phyloP scores from a whole-genome alignment of 2,329 filamentous ascomycete genomes.

The Pseudogymnoascus sp. region DNA sequence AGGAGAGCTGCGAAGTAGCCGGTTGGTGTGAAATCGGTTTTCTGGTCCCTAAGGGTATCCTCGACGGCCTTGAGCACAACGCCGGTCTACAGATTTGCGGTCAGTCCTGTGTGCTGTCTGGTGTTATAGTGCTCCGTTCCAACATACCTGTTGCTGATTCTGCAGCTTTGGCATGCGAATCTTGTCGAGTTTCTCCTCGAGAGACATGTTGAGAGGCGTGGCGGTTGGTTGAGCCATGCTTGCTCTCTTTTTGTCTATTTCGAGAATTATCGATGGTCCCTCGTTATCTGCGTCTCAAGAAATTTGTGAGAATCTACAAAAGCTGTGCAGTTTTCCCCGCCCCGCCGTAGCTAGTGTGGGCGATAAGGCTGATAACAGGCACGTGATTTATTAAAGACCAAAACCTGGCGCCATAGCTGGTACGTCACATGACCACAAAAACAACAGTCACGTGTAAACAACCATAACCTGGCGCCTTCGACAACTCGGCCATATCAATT shows the following conservation, averaged over 20 bases:
- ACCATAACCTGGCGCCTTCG: neutral
- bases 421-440: neutral
- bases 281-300: conserved; percentile 13
- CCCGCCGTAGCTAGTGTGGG: conserved; percentile 3
- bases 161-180: conserved; percentile 95
- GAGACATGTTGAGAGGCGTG: conserved; percentile 41
- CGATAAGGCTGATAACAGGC: conserved; percentile 1
- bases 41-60: conserved; percentile 82
- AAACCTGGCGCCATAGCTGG: neutral
- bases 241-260: conserved; percentile 10
- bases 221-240: conserved; percentile 23
- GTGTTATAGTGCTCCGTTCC: neutral
- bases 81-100: conserved; percentile 51
- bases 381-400: neutral
- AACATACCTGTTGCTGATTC: conserved; percentile 79
- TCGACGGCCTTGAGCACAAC: conserved; percentile 88
- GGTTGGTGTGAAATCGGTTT: conserved; percentile 74
- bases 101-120: conserved; percentile 4
- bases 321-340: conserved; percentile 12
- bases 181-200: conserved; percentile 92
- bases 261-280: conserved; percentile 10
- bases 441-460: neutral
- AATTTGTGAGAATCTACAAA: conserved; percentile 16
- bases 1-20: conserved; percentile 95
- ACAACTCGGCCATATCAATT: neutral